Evolutionary conservation across 352 stramenopile genomes (phyloP), one percentile per base, ranked within the genome.

Genomic region (Phytopythium helicoides): DNA sequence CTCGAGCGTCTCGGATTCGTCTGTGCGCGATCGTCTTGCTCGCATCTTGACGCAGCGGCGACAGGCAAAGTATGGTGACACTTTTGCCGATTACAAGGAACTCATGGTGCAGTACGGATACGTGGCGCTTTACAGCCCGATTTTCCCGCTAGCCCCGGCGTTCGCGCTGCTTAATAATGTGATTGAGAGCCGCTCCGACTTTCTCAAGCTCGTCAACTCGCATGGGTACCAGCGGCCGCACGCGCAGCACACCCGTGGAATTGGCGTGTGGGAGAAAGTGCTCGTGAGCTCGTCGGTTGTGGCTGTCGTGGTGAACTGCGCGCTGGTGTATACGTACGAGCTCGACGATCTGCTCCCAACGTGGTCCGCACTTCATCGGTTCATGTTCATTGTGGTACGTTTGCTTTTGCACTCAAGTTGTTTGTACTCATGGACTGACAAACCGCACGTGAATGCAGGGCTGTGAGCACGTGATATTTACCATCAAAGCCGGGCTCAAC

Each of bases 241-340:
- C 31, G 80, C 87, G 3, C 69, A 95, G 61, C 93, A 97, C 61
- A 87, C 90, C 19, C 86, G 87, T 35, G 92, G 91, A n/a, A 93
- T 96, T 57, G 89, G 85, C 31, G 85, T 97, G 22, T 98, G 93
- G 93, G 87, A 96, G 51, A 83, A 93, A 49, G 84, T 98, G 49
- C 74, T 98, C 33, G 89, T 97, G 59, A 88, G 93, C 58, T 89
- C 97, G 21, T 94, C 90, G 1, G 83, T 97, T 0, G 81, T 97
- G 66, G 92, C 89, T 10, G 86, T 98, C 44, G 66, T 98, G 19
- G 92, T 96, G 47, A 98, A 98, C 69, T 97, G 90, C 53, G 91
- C 86, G 22, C 72, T 97, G n/a, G 89, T 98, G 55, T 94, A 76
- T 63, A 84, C 73, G 3, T 89, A 82, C 52, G 72, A 89, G 42